Evolutionary conservation across 306 rosid species (phyloP), one percentile per base, ranked within the genome.

Genomic region (Castanea crenata): DNA sequence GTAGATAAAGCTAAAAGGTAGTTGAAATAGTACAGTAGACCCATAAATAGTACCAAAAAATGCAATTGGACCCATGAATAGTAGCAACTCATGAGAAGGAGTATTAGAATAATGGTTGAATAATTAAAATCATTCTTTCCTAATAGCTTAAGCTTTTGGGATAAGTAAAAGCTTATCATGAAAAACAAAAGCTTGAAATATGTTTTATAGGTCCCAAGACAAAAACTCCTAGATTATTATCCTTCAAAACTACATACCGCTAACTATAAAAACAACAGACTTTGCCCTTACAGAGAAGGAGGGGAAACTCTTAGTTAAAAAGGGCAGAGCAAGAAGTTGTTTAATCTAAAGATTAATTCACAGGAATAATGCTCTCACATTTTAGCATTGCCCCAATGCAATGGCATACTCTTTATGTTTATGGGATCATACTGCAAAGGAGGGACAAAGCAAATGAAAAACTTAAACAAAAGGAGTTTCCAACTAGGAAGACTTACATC

Each of bases 401-500:
- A 23, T 52, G 19, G 58, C 73, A 12, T 62, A 23, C 20, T 65
- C 49, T 14, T 32, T 15, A 65, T 65, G 44, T 29, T 59, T 67
- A 82, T 44, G 38, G 54, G 18, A 79, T 34, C 71, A 31, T 32
- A 34, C 67, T 41, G 55, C 73, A 74, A 65, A 57, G 65, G 27
- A 35, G 54, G 32, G 65, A 34, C 7, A 71, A 64, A 77, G 54
- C 8, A 71, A 83, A 78, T 73, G 44, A 57, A 5, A 13, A 57
- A 21, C 72, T 59, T 55, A 80, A 63, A 27, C 25, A 81, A 62
- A 76, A 58, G 52, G 11, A 70, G 41, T 76, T 71, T 46, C 57
- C 44, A 85, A 74, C 80, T 51, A 77, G 81, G 71, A 59, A 71
- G 54, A 83, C 81, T 89, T 95, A 95, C 99, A 84, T 95, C 97